Evolutionary conservation across 2,329 filamentous ascomycete species (phyloP).

Genomic region (Stemphylium lycopersici): DNA sequence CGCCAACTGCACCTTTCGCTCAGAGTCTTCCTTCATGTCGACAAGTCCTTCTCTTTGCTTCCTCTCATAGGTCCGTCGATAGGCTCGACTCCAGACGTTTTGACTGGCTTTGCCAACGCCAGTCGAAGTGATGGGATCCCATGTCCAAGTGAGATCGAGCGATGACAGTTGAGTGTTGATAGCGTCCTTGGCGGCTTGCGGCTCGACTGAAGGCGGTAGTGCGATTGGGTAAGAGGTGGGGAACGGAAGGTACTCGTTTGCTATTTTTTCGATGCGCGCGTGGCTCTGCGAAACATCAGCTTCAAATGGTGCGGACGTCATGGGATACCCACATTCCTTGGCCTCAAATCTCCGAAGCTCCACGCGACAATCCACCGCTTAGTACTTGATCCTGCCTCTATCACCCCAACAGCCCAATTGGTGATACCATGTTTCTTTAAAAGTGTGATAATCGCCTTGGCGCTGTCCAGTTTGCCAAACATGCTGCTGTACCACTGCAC

Average conservation of each 20-base stretch:
- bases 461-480: constrained; percentile 79
- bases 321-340: constrained; percentile 55
- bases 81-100: constrained; percentile 81
- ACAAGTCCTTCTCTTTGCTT: constrained; percentile 26
- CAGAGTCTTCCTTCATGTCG: constrained; percentile 33
- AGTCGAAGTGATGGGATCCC: constrained; percentile 59
- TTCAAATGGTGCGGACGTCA: no score
- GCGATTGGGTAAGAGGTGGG: constrained; percentile 59
- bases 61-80: constrained; percentile 64
- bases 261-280: constrained; percentile 47
- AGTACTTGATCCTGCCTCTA: constrained; percentile 77
- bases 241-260: constrained; percentile 60
- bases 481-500: constrained; percentile 91
- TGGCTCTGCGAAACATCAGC: constrained; percentile 19
- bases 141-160: constrained; percentile 70
- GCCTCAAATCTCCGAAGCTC: constrained; percentile 76
- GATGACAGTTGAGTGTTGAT: constrained; percentile 58
- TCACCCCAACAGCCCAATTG: constrained; percentile 83
- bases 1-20: constrained; percentile 43
- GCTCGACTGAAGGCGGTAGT: constrained; percentile 36
- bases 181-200: constrained; percentile 36
- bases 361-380: constrained; percentile 87
- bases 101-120: constrained; percentile 69
- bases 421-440: constrained; percentile 62
- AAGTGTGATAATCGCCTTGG: constrained; percentile 66